Evolutionary conservation across 495 filamentous ascomycete genomes (phyloP).

Genomic region (Penicillium paxilli): DNA sequence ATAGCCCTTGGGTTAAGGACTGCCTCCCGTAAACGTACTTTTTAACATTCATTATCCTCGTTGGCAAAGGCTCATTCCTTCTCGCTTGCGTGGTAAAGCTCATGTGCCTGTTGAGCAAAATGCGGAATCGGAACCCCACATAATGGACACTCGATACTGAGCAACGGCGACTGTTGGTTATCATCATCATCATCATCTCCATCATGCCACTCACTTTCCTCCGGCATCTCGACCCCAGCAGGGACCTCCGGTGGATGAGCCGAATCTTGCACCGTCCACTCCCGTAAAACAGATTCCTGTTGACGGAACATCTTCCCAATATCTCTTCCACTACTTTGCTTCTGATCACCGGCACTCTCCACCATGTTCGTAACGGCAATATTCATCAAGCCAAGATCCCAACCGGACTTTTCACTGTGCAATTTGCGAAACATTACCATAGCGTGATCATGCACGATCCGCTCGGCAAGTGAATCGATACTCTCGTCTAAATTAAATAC

Average conservation of each 20-base stretch:
- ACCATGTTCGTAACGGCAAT: conserved; percentile 85
- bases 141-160: conserved; percentile 46
- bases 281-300: conserved; percentile 63
- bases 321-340: conserved; percentile 53
- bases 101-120: conserved; percentile 74
- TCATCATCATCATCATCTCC: conserved; percentile 50
- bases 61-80: neutral
- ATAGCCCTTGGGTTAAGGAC: too few relatives aligned
- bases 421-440: conserved; percentile 71
- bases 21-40: too few relatives aligned
- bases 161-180: conserved; percentile 23
- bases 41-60: neutral
- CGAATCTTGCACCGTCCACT: conserved; percentile 47
- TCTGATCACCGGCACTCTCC: conserved; percentile 53
- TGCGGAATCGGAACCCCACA: conserved; percentile 67
- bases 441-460: conserved; percentile 66
- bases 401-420: conserved; percentile 66
- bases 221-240: conserved; percentile 13
- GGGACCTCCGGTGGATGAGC: neutral
- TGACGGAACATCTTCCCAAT: conserved; percentile 69
- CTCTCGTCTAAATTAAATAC: conserved; percentile 62
- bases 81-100: conserved; percentile 59
- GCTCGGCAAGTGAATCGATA: conserved; percentile 59
- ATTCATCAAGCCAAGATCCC: conserved; percentile 82
- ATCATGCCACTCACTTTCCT: conserved; percentile 25